Base-by-base conservation (phyloP, 352 stramenopile species). In the Pythium phragmiticola region DNA sequence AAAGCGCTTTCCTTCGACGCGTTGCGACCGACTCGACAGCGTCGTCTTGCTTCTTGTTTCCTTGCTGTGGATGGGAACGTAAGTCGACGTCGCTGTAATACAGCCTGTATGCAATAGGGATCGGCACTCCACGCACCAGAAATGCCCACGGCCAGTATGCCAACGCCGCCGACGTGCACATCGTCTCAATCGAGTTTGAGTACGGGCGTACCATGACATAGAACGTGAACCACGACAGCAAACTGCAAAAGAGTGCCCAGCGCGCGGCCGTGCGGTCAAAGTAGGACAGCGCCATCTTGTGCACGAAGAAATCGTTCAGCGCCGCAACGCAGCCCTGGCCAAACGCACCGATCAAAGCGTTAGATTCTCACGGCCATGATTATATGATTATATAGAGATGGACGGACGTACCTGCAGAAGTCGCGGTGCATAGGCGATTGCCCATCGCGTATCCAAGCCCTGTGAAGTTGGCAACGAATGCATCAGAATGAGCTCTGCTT, bases 161-260 rank as follows among this genome's bases (percentile, higher is more conserved):
- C 19, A 96, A 55, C 42, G 84, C 86, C 0, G 78, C 76, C 0
- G 83, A 89, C 1, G 86, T 96, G 59, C 82, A 92, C 50, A 94
- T 47, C 4, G 84, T 88, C 69, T 96, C 88, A 23, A 94, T 75
- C 46, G 81, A 90, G 59, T 95, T 96, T 21, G 88, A 96, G 59
- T 87, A 96, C 34, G 88, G 88, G 12, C 88, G 82, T 39, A 95
- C 85, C 73, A 92, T 87, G 14, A 81, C 79, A 71, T 92, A 96
- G 58, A 92, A 94, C 45, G 77, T 80, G 51, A 96, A 96, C 86
- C 86, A 96, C 39, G 82, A 94, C 30, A 83, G 80, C 17, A 95
- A 42, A 11, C 88, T 79, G 59, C 82, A 93, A 30, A 94, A 63
- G 14, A 96, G 60, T 26, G 84, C 68, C 80, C 82, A 93, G 34